Conservation (phyloP, 208 protist species). For the Spongospora subterranea region DNA sequence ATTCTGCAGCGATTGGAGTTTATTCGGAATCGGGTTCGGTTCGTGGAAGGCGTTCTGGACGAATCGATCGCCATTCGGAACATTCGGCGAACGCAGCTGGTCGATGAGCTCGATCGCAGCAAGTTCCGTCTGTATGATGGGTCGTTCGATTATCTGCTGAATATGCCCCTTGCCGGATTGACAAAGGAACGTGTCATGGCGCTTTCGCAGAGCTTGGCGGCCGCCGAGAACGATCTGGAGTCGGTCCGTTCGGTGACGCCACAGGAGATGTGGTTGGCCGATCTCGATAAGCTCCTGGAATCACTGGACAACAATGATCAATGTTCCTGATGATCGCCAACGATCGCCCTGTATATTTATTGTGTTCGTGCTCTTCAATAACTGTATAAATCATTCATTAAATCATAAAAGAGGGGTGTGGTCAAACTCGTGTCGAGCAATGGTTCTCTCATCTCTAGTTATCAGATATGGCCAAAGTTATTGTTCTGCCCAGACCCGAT, state of each 20-base stretch:
- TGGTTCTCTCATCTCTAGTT: too few relatives aligned
- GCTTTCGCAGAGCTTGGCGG: conserved; percentile 82
- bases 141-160: conserved; percentile 98
- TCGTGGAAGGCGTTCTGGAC: conserved; percentile 93
- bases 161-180: conserved; percentile 95
- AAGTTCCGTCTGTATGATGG: conserved; percentile 76
- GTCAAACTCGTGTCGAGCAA: too few relatives aligned
- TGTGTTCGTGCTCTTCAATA: too few relatives aligned
- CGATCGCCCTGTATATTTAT: too few relatives aligned
- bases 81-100: conserved; percentile 87
- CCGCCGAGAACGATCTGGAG: conserved; percentile 81
- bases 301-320: not conserved
- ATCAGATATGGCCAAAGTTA: too few relatives aligned
- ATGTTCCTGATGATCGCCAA: too few relatives aligned
- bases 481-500: too few relatives aligned
- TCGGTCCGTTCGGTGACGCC: conserved; percentile 79
- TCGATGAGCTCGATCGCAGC: conserved; percentile 85
- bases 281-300: conserved; percentile 69
- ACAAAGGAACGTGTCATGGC: conserved; percentile 93
- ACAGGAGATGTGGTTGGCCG: conserved; percentile 71
- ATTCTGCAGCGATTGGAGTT: conserved; percentile 83
- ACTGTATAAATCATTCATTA: too few relatives aligned
- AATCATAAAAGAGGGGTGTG: too few relatives aligned
- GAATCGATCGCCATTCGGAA: conserved; percentile 89
- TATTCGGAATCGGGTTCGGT: conserved; percentile 96